Base-by-base conservation (phyloP, 176 grass and related monocot species). In the Alloteropsis semialata region DNA sequence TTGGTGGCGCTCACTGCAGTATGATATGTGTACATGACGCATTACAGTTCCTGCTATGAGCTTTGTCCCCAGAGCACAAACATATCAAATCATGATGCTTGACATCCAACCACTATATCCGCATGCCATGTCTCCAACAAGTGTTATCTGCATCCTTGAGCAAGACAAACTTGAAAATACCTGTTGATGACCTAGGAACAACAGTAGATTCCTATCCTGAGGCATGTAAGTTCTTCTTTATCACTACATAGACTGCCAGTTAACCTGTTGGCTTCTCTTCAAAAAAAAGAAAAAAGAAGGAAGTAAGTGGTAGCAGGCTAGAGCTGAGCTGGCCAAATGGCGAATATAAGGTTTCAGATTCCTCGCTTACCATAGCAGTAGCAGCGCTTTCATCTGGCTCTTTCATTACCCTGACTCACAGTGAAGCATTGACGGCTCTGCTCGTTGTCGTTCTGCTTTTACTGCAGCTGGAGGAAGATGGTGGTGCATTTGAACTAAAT, bases 21-120 rank as follows among this genome's bases (percentile, higher is more conserved):
- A 84, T 80, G 81, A 75, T 21, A 80, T 79, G 53, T 37, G 56
- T 19, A 72, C 86, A 51, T 57, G 61, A 22, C 73, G 55, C 57
- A 38, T 74, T 58, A 56, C 17, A 32, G 4, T 79, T 56, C 74
- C 74, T 76, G 28, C 56, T 24, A 45, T 45, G 39, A 46, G 65
- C 10, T 81, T 81, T 65, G 36, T 32, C 22, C 8, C 70, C 28
- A 37, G 51, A 44, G 25, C n/a, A 59, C 65, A 34, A 36, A 71
- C 50, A 12, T 82, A 82, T 27, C 14, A 2, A 18, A 56, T 56
- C 11, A 0, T 75, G 30, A n/a, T 75, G 50, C 19, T 30, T 24
- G 30, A 55, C 29, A 39, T 51, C 36, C 71, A 45, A 45, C 43
- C 71, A 36, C 32, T 51, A 17, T 56, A 44, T 44, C 42, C 11